Evolutionary conservation across 2,329 filamentous ascomycete species (phyloP).

Genomic region (Coniochaeta sp.): DNA sequence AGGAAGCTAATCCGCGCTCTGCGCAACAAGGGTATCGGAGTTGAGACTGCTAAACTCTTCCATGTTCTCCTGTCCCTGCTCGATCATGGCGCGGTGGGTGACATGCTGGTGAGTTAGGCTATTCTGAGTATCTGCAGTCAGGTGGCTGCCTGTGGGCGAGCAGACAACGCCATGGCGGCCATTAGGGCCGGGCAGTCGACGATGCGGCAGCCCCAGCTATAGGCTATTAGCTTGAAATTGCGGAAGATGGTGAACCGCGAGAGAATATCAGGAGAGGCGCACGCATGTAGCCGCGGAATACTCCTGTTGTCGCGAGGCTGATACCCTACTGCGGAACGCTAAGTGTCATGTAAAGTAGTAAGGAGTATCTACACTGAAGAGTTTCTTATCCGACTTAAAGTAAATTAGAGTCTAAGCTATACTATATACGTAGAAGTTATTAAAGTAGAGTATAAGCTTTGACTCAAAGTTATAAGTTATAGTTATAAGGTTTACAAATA

Average conservation of each 20-base stretch:
- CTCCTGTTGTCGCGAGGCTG: too few species aligned
- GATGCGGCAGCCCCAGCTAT: conserved; percentile 19
- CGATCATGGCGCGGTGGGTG: conserved; percentile 30
- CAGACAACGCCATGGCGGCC: conserved; percentile 26
- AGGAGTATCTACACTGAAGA: too few species aligned
- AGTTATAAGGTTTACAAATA: too few species aligned
- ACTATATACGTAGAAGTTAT: too few species aligned
- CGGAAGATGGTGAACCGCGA: conserved; percentile 25
- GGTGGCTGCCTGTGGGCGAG: conserved; percentile 28
- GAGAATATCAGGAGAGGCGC: conserved; percentile 29
- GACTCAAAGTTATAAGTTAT: too few species aligned
- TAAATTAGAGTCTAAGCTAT: too few species aligned
- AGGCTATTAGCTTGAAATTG: conserved; percentile 18
- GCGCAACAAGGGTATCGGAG: conserved; percentile 20
- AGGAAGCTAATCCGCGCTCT: conserved; percentile 20
- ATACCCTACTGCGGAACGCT: too few species aligned
- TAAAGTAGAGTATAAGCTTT: too few species aligned
- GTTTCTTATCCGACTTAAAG: too few species aligned
- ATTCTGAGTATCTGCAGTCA: conserved; percentile 10
- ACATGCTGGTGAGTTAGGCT: conserved; percentile 28
- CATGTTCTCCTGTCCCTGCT: conserved; percentile 27
- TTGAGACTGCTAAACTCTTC: conserved; percentile 16
- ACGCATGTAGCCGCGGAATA: conserved; percentile 21
- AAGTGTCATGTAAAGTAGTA: too few species aligned
- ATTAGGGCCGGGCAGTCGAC: conserved; percentile 29